Conservation (phyloP, 345 rosid genomes). For the Moringa oleifera region DNA sequence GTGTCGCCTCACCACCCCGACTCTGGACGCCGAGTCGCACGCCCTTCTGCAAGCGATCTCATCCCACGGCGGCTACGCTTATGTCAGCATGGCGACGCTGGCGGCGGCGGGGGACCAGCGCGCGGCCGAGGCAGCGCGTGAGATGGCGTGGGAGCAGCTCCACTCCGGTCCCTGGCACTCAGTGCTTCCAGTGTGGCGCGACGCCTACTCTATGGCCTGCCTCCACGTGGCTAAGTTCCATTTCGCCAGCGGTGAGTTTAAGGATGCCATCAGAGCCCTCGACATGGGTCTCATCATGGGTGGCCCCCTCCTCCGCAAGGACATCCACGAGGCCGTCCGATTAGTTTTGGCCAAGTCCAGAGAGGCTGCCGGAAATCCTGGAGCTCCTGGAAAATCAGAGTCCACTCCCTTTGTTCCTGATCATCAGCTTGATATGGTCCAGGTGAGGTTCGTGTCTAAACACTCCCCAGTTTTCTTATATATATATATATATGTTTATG, state of each 20-base stretch:
- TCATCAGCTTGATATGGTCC: constrained; percentile 42
- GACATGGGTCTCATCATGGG: constrained; percentile 98
- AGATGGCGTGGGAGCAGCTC: constrained; percentile 99
- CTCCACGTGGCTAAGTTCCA: constrained; percentile 66
- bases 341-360: constrained; percentile 38
- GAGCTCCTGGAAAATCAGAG: constrained; percentile 20
- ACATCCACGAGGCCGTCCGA: constrained; percentile 57
- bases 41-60: constrained; percentile 55
- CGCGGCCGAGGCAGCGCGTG: constrained; percentile 95
- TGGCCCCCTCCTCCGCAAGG: constrained; percentile 67
- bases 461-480: background rate
- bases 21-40: constrained; percentile 57
- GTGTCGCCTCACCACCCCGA: constrained; percentile 48
- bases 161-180: constrained; percentile 99
- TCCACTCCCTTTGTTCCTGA: constrained; percentile 34
- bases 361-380: constrained; percentile 19
- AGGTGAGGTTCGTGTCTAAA: constrained; percentile 46
- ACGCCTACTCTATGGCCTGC: constrained; percentile 93
- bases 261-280: constrained; percentile 70
- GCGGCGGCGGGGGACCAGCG: constrained; percentile 69
- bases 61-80: constrained; percentile 86
- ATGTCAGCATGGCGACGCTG: constrained; percentile 58
- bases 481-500: background rate
- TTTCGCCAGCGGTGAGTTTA: constrained; percentile 50
- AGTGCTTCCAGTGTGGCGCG: constrained; percentile 92